Conservation (phyloP, 106 monocot species). For the Dendrobium officinale region DNA sequence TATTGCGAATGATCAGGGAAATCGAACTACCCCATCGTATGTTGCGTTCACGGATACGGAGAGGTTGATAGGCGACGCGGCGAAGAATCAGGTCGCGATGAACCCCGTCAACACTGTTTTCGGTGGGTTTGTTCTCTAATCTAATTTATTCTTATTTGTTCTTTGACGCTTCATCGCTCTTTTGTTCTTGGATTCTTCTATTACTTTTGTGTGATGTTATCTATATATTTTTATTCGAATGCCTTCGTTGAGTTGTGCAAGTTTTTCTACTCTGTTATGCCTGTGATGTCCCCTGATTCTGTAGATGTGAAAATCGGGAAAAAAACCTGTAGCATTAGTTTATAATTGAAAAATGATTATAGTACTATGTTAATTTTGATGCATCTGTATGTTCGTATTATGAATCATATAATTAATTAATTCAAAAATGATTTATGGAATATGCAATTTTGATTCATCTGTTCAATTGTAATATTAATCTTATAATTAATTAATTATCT, state of each 20-base stretch:
- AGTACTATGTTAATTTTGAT: too few relatives aligned
- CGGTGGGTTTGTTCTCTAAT: neutral
- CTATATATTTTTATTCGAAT: neutral
- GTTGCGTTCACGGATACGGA: slow-evolving; percentile 57
- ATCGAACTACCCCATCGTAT: slow-evolving; percentile 51
- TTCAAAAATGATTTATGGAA: too few relatives aligned
- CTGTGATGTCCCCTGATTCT: too few relatives aligned
- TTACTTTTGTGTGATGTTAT: neutral
- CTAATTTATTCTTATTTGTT: too few relatives aligned
- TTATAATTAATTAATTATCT: too few relatives aligned
- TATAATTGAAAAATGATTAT: too few relatives aligned
- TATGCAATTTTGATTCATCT: too few relatives aligned
- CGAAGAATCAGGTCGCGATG: slow-evolving; percentile 28
- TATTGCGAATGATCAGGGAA: slow-evolving; percentile 58
- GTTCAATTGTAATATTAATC: too few relatives aligned
- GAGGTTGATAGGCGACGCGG: slow-evolving; percentile 36
- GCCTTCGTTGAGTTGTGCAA: neutral
- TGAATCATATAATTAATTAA: too few relatives aligned
- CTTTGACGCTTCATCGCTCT: neutral
- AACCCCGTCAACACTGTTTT: slow-evolving; percentile 15
- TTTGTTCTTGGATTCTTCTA: neutral
- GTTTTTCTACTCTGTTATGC: neutral
- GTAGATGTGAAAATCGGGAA: too few relatives aligned
- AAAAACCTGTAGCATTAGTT: too few relatives aligned
- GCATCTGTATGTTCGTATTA: too few relatives aligned